phyloP scores from a whole-genome alignment of 106 monocot genomes.

The Dendrobium huoshanense region DNA sequence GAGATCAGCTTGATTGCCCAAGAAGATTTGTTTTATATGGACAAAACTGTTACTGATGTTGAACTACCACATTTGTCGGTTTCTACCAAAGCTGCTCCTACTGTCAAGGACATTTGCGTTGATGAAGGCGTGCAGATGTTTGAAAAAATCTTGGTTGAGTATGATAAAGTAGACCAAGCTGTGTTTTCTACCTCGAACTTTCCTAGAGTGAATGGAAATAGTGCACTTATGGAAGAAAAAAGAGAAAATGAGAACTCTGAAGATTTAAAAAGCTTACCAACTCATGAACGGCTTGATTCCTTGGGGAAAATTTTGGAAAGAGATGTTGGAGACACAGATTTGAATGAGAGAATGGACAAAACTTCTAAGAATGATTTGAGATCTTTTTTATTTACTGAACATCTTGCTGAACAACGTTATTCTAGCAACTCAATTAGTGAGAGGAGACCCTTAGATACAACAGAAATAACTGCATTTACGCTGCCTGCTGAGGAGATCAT shows the following conservation, averaged over 20 bases:
- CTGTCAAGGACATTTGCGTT: slow-evolving; percentile 63
- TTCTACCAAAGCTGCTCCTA: slow-evolving; percentile 21
- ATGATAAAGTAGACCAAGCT: not conserved
- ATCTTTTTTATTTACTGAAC: not conserved
- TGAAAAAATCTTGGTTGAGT: slow-evolving; percentile 25
- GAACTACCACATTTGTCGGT: not conserved
- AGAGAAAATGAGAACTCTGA: not conserved
- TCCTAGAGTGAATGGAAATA: not conserved
- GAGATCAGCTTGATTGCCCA: not conserved
- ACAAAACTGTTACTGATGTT: slow-evolving; percentile 37
- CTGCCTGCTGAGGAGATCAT: not conserved
- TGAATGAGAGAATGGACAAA: not conserved
- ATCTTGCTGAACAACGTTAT: not conserved
- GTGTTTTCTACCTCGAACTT: not conserved
- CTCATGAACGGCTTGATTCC: not conserved
- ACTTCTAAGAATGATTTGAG: not conserved
- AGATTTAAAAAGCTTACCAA: not conserved
- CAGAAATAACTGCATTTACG: not conserved
- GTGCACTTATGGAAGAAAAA: not conserved
- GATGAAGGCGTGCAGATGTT: slow-evolving; percentile 34
- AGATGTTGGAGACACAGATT: not conserved
- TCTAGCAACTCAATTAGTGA: not conserved
- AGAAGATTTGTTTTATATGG: slow-evolving; percentile 21
- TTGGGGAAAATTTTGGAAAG: not conserved
- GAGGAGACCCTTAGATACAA: not conserved